Evolutionary conservation across 1,139 yeast species (phyloP).

Genomic region (Kazachstania sp.): DNA sequence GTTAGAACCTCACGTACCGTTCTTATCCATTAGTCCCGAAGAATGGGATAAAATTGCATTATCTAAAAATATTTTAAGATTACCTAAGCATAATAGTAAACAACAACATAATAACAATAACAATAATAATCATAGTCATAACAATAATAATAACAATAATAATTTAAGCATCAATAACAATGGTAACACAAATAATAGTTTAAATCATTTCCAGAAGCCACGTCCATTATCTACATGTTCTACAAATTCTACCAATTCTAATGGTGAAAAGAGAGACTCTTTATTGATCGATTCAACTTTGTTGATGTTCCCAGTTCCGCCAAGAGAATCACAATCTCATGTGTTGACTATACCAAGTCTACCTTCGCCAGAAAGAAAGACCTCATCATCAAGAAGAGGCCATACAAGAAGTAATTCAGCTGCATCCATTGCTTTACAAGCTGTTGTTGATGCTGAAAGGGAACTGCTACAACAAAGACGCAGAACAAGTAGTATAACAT

Average conservation of each 20-base stretch:
- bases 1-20: conserved; percentile 77
- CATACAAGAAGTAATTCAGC: conserved; percentile 34
- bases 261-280: conserved; percentile 26
- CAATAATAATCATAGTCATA: not conserved
- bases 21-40: conserved; percentile 73
- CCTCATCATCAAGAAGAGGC: conserved; percentile 2
- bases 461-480: conserved; percentile 17
- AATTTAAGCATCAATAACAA: not conserved
- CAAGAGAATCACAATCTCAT: conserved; percentile 30
- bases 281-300: conserved; percentile 27
- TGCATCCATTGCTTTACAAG: conserved; percentile 59
- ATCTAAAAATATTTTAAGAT: conserved; percentile 38
- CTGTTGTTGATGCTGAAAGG: conserved; percentile 50
- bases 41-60: conserved; percentile 69
- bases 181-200: not conserved
- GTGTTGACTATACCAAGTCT: conserved; percentile 26
- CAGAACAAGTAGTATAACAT: not conserved
- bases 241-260: conserved; percentile 27
- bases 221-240: conserved; percentile 32
- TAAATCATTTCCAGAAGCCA: not conserved
- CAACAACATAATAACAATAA: not conserved
- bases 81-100: conserved; percentile 25
- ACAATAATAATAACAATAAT: not conserved
- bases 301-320: conserved; percentile 26
- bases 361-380: conserved; percentile 9